These are phyloP conservation scores for Boletus sp. DNA, from an alignment of 768 basidiomycete species.

Conservation along the genomic window DNA sequence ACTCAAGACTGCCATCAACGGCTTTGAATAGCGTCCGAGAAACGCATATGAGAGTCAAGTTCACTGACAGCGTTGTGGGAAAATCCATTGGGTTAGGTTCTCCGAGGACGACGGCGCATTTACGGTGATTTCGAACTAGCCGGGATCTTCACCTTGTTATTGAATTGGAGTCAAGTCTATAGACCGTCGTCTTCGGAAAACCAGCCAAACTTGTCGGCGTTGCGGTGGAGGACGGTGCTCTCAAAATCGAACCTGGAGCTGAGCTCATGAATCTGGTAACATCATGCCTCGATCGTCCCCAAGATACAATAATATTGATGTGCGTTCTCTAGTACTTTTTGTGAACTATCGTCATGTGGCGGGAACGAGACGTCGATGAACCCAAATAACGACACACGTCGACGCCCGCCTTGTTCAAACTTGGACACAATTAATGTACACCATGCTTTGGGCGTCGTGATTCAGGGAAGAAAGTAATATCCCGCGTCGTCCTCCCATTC, in stretches of 20 bases:
- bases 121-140: not conserved
- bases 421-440: not conserved
- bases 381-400: not conserved
- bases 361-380: not conserved
- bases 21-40: not conserved
- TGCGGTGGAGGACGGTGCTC: not conserved
- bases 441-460: not conserved
- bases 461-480: not conserved
- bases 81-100: conserved; percentile 2
- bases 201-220: not conserved
- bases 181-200: conserved; percentile 4
- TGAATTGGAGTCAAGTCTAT: not conserved
- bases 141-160: conserved; percentile 1
- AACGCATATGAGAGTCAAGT: conserved; percentile 2
- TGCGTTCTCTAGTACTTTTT: not conserved
- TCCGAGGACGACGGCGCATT: conserved; percentile 16
- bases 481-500: not conserved
- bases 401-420: not conserved
- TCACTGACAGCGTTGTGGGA: conserved; percentile 9
- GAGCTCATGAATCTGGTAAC: conserved; percentile 10
- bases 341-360: not conserved
- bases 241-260: conserved; percentile 6
- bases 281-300: conserved; percentile 5
- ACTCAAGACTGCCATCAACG: not conserved
- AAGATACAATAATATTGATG: not conserved